A percentile compares a stretch with the other conserved stretches of the same genome.
These are phyloP conservation scores for Tulasnella sp. DNA, from an alignment of 768 basidiomycete species.

Conservation along the genomic window DNA sequence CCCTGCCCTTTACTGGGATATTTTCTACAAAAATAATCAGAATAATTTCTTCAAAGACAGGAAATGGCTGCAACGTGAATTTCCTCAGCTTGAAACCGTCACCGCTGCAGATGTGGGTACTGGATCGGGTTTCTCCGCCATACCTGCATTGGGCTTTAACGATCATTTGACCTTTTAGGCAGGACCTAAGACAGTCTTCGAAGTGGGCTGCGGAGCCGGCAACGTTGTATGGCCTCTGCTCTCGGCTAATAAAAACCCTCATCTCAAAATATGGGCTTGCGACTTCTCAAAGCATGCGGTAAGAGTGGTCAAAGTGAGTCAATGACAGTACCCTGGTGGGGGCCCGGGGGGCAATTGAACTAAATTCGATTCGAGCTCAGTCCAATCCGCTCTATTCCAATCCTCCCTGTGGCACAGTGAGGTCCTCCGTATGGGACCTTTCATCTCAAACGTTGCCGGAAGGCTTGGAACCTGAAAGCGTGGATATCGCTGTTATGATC, in stretches of 20 bases:
- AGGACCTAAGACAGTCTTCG: constrained; percentile 69
- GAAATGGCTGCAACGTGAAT: constrained; percentile 95
- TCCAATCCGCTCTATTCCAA: constrained; percentile 63
- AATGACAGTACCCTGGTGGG: too few species aligned
- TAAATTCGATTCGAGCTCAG: constrained; percentile 40
- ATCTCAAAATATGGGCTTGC: constrained; percentile 58
- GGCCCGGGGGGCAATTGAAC: not conserved
- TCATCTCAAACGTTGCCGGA: constrained; percentile 61
- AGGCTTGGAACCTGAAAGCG: constrained; percentile 58
- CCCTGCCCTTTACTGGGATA: constrained; percentile 61
- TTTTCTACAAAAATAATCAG: constrained; percentile 82
- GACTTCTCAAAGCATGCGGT: constrained; percentile 90
- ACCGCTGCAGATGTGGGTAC: constrained; percentile 59
- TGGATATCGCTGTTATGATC: constrained; percentile 87
- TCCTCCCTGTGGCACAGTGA: constrained; percentile 65
- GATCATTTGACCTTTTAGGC: constrained; percentile 48
- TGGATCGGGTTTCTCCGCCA: not conserved
- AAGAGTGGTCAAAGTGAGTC: constrained; percentile 74
- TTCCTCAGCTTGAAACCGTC: constrained; percentile 76
- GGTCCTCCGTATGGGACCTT: constrained; percentile 88
- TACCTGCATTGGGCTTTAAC: not conserved
- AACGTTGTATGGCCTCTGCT: constrained; percentile 90
- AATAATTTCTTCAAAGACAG: constrained; percentile 92
- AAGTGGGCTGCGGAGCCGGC: constrained; percentile 96
- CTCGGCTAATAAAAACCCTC: constrained; percentile 74